Evolutionary conservation across 2,329 filamentous ascomycete species (phyloP).

Genomic region (Aureobasidium lini): DNA sequence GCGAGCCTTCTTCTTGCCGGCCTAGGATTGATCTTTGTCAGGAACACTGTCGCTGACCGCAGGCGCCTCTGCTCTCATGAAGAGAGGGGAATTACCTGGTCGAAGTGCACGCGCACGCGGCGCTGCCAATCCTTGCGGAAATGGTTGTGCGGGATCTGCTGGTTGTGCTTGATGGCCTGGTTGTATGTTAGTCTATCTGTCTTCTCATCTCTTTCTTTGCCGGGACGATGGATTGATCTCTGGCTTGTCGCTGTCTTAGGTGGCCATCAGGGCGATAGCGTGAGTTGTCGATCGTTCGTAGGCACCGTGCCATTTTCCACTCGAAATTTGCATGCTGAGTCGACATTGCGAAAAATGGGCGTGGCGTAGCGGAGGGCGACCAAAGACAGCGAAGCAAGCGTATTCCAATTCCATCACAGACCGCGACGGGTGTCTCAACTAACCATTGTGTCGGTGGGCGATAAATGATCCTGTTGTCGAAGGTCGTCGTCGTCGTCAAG

Average conservation of each 20-base stretch:
- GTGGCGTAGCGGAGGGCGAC: neutral
- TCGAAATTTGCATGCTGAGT: neutral
- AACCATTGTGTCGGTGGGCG: conserved; percentile 15
- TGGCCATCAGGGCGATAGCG: neutral
- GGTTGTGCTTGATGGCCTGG: conserved; percentile 98
- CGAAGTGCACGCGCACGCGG: conserved; percentile 98
- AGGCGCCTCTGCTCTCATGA: conserved; percentile 47
- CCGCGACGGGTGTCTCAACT: neutral
- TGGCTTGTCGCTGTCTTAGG: neutral
- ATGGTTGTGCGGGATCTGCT: conserved; percentile 96
- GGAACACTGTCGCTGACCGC: conserved; percentile 31
- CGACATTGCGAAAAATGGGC: neutral
- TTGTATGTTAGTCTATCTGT: neutral
- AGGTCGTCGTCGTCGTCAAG: conserved; percentile 12
- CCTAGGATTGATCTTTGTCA: conserved; percentile 47
- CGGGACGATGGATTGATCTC: neutral
- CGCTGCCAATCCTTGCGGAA: conserved; percentile 99
- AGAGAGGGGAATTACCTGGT: conserved; percentile 75
- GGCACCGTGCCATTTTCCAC: too few species aligned
- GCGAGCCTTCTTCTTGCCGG: conserved; percentile 91
- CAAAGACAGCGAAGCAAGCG: neutral
- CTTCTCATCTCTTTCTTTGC: neutral
- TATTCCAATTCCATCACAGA: conserved; percentile 1
- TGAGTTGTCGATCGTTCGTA: neutral
- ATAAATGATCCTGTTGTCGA: conserved; percentile 11